Conservation (phyloP, 306 rosid species). For the Casuarina equisetifolia region DNA sequence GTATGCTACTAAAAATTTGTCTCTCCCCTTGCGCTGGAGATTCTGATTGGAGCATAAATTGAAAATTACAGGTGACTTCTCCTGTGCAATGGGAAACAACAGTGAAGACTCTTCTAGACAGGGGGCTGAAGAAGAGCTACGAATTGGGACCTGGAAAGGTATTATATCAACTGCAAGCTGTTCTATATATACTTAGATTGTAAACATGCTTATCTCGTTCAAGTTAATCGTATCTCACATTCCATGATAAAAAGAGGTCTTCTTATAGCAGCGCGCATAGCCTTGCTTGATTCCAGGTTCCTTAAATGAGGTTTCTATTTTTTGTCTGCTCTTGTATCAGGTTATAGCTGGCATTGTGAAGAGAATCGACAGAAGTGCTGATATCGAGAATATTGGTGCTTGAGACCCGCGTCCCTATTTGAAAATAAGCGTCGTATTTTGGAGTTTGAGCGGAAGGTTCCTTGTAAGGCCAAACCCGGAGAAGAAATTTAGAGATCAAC, state of each 20-base stretch:
- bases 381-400: constrained; percentile 72
- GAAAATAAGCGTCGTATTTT: neutral
- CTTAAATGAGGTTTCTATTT: neutral
- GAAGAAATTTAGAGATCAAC: neutral
- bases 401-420: constrained; percentile 32
- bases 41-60: constrained; percentile 15
- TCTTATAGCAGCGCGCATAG: too few relatives aligned
- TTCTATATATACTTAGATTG: neutral
- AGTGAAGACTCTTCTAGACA: constrained; percentile 69
- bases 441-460: neutral
- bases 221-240: neutral
- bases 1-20: constrained; percentile 35
- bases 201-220: neutral
- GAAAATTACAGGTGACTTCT: constrained; percentile 76
- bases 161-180: neutral
- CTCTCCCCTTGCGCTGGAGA: constrained; percentile 18
- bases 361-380: constrained; percentile 82
- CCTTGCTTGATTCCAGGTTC: too few relatives aligned
- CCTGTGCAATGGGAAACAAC: constrained; percentile 99
- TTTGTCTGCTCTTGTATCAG: constrained; percentile 37
- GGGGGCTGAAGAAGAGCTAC: constrained; percentile 84
- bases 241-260: too few relatives aligned
- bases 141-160: constrained; percentile 99
- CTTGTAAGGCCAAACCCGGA: neutral
- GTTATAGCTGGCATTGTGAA: constrained; percentile 91